Evolutionary conservation across 495 filamentous ascomycete genomes (phyloP), one percentile per base, ranked within the genome.

Genomic region (Aspergillus egyptiacus): DNA sequence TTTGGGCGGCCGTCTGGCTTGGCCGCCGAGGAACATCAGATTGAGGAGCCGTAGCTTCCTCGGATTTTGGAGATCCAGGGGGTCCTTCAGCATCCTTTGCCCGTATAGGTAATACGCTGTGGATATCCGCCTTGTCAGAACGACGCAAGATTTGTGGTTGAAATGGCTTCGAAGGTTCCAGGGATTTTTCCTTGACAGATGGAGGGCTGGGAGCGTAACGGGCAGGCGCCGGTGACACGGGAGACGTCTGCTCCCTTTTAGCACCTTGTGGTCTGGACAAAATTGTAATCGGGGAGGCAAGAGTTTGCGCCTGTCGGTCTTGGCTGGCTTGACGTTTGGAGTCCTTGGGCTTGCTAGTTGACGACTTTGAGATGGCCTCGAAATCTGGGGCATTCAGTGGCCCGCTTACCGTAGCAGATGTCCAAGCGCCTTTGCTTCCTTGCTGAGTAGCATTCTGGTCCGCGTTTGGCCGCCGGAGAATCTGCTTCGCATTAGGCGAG

Each of bases 61-160:
- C 19, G 31, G 41, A 19, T 10, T 23, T 35, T 18, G 15, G n/a
- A 34, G 40, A 7, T 24, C 2, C 18, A 20, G 18, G 33, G 15
- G 54, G 45, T 33, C 57, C 49, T 22, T 55, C 47, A 13, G 17
- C 38, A 50, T 57, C 43, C 14, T 55, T 54, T 15, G 55, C 23
- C 23, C 44, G 65, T 27, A 41, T 31, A 33, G 39, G 56, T 18
- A 61, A 43, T 30, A 62, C 47, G 43, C 51, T 35, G 10, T 63
- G 54, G 10, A 61, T 60, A 9, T 61, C 63, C 4, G 63, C 15
- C 23, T 68, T 69, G 15, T 72, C 68, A 13, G 77, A 75, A 0
- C 79, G 73, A 42, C 78, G 77, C 14, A 84, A 61, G 33, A 82
- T 83, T 50, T 82, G 75, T 3, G 78, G 79, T 39, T 83, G 77